phyloP scores from a whole-genome alignment of 306 rosid species.

The Cyclanthera cordifolia region DNA sequence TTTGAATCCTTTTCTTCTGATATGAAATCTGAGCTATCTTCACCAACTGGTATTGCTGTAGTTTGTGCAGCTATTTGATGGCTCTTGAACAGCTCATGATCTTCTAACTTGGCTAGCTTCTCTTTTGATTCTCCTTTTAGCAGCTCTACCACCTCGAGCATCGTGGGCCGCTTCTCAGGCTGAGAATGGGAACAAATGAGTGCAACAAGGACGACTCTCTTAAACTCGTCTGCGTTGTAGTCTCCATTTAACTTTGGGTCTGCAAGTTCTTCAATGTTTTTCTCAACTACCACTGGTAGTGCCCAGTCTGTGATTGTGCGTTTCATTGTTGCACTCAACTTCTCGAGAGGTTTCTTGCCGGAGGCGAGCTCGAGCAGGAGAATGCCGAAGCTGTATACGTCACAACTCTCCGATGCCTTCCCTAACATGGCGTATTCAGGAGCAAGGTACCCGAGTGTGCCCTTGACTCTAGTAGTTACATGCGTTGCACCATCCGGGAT shows the following conservation, averaged over 20 bases:
- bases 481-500: conserved; percentile 95
- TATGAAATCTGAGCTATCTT: conserved; percentile 63
- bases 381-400: conserved; percentile 85
- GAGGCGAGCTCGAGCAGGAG: conserved; percentile 87
- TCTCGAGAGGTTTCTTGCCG: conserved; percentile 75
- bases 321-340: conserved; percentile 33
- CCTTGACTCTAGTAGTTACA: conserved; percentile 93
- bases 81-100: conserved; percentile 47
- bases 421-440: conserved; percentile 95
- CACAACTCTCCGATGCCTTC: conserved; percentile 81
- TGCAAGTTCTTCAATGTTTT: conserved; percentile 47
- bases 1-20: conserved; percentile 51
- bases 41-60: conserved; percentile 34
- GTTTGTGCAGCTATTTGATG: conserved; percentile 21
- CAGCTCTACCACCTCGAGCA: conserved; percentile 67
- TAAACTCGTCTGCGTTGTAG: conserved; percentile 65
- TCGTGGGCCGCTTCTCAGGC: conserved; percentile 72
- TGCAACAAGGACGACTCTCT: conserved; percentile 58
- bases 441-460: conserved; percentile 94
- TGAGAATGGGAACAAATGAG: conserved; percentile 50
- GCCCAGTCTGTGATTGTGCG: conserved; percentile 83
- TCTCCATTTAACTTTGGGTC: conserved; percentile 76
- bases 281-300: conserved; percentile 62
- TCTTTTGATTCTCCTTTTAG: conserved; percentile 71
- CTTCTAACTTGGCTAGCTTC: conserved; percentile 45